These are phyloP conservation scores for Lachnellula occidentalis DNA, from an alignment of 2,329 filamentous ascomycete genomes.

Conservation along the genomic window DNA sequence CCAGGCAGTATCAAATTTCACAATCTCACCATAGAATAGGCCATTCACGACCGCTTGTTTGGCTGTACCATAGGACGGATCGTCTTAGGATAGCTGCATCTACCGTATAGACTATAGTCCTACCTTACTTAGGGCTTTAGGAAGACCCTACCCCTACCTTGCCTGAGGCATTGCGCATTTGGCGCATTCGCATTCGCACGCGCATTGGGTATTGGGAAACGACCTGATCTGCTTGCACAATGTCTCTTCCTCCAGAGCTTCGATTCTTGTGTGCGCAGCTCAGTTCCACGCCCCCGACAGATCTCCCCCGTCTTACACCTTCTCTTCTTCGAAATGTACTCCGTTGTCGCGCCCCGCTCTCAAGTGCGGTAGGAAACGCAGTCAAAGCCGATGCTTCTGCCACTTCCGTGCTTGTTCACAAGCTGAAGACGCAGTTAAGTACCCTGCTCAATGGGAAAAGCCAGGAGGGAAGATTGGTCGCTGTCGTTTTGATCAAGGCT, in stretches of 20 bases:
- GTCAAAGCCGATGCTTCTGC: conserved; percentile 59
- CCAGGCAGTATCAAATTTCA: too few species aligned
- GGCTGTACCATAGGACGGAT: too few species aligned
- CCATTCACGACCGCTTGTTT: too few species aligned
- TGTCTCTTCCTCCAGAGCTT: conserved; percentile 48
- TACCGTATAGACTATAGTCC: too few species aligned
- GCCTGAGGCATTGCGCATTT: too few species aligned
- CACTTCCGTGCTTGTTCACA: conserved; percentile 67
- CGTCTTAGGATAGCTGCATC: too few species aligned
- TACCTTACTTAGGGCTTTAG: too few species aligned
- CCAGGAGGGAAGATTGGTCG: conserved; percentile 69
- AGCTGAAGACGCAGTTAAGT: conserved; percentile 71
- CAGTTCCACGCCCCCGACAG: conserved; percentile 62
- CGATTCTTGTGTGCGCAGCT: conserved; percentile 64
- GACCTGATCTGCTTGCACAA: conserved; percentile 4
- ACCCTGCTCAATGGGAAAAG: conserved; percentile 73
- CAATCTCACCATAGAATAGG: too few species aligned
- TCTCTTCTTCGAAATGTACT: conserved; percentile 58
- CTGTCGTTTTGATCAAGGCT: conserved; percentile 73
- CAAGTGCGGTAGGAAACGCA: conserved; percentile 54
- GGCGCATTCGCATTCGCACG: too few species aligned
- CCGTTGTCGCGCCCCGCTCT: conserved; percentile 56
- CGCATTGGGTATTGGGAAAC: neutral
- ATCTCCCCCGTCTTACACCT: conserved; percentile 69
- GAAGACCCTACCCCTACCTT: too few species aligned